Evolutionary conservation across 257 asterid genomes (phyloP).

Genomic region (Catharanthus roseus): DNA sequence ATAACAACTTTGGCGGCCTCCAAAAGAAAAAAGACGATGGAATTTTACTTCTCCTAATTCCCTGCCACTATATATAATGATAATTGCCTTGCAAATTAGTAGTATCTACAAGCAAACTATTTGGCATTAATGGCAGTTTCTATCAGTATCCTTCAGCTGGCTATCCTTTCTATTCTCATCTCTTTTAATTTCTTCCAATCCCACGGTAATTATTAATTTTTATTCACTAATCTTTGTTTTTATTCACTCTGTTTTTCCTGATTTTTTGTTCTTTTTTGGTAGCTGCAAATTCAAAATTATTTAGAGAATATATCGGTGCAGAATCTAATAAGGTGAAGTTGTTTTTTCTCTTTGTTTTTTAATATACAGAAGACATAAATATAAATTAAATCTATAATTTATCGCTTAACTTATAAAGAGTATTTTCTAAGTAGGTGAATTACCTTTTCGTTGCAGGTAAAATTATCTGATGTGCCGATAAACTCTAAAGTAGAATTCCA

Average conservation of each 20-base stretch:
- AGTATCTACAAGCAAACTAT: too few relatives aligned
- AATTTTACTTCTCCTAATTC: too few relatives aligned
- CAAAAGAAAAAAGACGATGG: too few relatives aligned
- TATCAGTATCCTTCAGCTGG: conserved; percentile 4
- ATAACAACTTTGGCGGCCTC: too few relatives aligned
- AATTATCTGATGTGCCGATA: conserved; percentile 15
- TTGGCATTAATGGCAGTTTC: not conserved
- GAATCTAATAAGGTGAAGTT: conserved; percentile 9
- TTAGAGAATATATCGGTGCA: conserved; percentile 22
- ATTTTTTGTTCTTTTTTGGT: not conserved
- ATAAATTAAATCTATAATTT: too few relatives aligned
- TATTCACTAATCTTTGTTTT: not conserved
- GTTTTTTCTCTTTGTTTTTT: too few relatives aligned
- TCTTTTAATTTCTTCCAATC: not conserved
- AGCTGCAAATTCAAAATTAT: conserved; percentile 15
- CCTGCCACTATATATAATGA: too few relatives aligned
- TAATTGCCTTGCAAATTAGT: not conserved
- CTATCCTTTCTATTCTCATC: not conserved
- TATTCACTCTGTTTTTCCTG: not conserved
- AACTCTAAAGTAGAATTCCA: conserved; percentile 20
- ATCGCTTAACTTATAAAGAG: too few relatives aligned
- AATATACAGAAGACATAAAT: too few relatives aligned
- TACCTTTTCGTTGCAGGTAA: too few relatives aligned
- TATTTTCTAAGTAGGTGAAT: too few relatives aligned
- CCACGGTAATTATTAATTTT: not conserved